phyloP scores from a whole-genome alignment of 129 eudicot species.

The Logfia minima region DNA sequence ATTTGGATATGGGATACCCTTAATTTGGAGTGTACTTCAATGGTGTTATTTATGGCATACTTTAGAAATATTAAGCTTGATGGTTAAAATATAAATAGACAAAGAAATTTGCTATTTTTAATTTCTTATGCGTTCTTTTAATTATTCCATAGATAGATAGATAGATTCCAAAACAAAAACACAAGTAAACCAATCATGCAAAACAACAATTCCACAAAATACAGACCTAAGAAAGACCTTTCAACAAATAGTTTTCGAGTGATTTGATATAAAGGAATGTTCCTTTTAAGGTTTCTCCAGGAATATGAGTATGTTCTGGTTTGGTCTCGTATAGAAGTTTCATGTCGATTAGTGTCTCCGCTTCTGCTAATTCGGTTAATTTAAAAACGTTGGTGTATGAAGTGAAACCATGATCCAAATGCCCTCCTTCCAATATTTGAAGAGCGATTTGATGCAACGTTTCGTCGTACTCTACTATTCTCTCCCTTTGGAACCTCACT shows the following conservation, averaged over 20 bases:
- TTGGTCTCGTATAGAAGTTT: conserved; percentile 47
- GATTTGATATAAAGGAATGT: conserved; percentile 32
- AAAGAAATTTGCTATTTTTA: not conserved
- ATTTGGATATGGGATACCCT: too few species aligned
- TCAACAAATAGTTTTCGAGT: conserved; percentile 33
- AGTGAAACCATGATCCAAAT: conserved; percentile 36
- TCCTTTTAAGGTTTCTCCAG: conserved; percentile 37
- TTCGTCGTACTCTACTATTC: conserved; percentile 44
- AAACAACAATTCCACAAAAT: not conserved
- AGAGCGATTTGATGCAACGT: conserved; percentile 32
- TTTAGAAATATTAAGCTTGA: too few species aligned
- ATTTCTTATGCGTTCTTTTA: not conserved
- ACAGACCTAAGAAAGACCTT: not conserved
- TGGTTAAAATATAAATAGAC: too few species aligned
- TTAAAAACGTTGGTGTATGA: conserved; percentile 36
- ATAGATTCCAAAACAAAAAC: not conserved
- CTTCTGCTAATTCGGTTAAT: conserved; percentile 35
- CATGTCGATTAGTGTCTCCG: conserved; percentile 38
- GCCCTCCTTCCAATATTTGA: conserved; percentile 57
- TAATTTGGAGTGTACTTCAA: too few species aligned
- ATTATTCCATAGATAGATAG: not conserved
- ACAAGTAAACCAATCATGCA: not conserved
- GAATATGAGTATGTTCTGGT: conserved; percentile 29
- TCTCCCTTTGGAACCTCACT: conserved; percentile 46
- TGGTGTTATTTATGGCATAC: too few species aligned